Conservation (phyloP, 2,329 filamentous ascomycete genomes). For the Fusarium nisikadoi region DNA sequence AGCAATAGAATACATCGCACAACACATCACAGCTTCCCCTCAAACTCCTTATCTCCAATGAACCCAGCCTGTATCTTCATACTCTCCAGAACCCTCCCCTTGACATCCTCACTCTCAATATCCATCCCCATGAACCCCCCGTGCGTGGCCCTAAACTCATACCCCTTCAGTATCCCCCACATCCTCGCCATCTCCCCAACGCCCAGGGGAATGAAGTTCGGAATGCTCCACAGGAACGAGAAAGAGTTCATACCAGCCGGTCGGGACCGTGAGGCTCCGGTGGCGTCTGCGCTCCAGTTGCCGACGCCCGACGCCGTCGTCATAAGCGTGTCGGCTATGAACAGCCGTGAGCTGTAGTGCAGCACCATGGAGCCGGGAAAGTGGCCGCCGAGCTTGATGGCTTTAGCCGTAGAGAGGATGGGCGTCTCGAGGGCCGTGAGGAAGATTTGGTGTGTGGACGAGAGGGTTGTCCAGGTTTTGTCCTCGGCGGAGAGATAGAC, state of each 20-base stretch:
- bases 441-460: slow-evolving; percentile 58
- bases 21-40: slow-evolving; percentile 26
- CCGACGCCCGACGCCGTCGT: slow-evolving; percentile 70
- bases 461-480: slow-evolving; percentile 67
- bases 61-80: slow-evolving; percentile 76
- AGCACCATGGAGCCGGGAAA: slow-evolving; percentile 80
- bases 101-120: slow-evolving; percentile 66
- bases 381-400: slow-evolving; percentile 80
- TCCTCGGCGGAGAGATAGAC: slow-evolving; percentile 77
- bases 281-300: slow-evolving; percentile 56
- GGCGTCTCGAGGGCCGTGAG: slow-evolving; percentile 57
- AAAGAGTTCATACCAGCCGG: slow-evolving; percentile 64
- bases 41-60: slow-evolving; percentile 57
- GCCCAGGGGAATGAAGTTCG: slow-evolving; percentile 77
- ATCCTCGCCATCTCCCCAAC: slow-evolving; percentile 73
- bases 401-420: slow-evolving; percentile 57
- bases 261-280: slow-evolving; percentile 49
- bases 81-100: slow-evolving; percentile 75
- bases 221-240: slow-evolving; percentile 81
- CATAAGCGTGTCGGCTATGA: slow-evolving; percentile 81
- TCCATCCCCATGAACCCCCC: slow-evolving; percentile 74
- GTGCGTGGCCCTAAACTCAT: slow-evolving; percentile 73
- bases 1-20: background rate
- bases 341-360: slow-evolving; percentile 69
- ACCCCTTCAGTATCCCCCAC: slow-evolving; percentile 72